Evolutionary conservation across 208 protist species (phyloP).

Genomic region (Acanthamoeba triangularis): DNA sequence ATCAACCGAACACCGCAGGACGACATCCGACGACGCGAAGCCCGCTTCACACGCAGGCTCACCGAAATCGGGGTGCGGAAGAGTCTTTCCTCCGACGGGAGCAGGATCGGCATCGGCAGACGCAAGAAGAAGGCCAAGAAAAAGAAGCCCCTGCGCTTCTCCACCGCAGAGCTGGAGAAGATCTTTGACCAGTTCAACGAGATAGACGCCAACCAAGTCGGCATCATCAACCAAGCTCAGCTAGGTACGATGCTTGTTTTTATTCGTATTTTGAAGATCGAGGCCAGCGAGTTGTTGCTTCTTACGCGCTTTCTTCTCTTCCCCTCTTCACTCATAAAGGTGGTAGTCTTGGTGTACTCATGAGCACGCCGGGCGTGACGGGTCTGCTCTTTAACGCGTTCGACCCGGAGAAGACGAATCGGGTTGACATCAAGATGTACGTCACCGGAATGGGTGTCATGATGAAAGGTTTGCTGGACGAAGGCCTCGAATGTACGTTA

Average conservation of each 20-base stretch:
- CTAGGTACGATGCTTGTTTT: neutral
- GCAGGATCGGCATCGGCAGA: neutral
- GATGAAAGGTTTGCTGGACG: slow-evolving; percentile 40
- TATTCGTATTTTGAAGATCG: neutral
- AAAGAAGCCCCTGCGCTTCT: slow-evolving; percentile 9
- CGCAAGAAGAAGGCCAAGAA: neutral
- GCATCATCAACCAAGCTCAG: slow-evolving; percentile 67
- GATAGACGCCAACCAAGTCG: slow-evolving; percentile 51
- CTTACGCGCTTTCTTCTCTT: neutral
- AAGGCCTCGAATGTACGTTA: slow-evolving; percentile 68
- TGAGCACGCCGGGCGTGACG: slow-evolving; percentile 69
- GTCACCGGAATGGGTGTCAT: slow-evolving; percentile 68
- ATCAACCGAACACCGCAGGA: slow-evolving; percentile 20
- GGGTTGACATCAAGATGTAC: slow-evolving; percentile 71
- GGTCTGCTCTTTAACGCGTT: slow-evolving; percentile 68
- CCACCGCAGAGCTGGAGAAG: slow-evolving; percentile 65
- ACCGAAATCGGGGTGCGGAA: neutral
- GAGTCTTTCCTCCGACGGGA: neutral
- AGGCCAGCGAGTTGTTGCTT: neutral
- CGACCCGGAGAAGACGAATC: slow-evolving; percentile 70
- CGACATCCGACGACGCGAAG: slow-evolving; percentile 30
- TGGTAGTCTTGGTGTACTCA: slow-evolving; percentile 38
- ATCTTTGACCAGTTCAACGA: slow-evolving; percentile 77
- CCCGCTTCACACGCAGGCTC: slow-evolving; percentile 1
- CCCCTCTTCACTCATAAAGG: neutral